Evolutionary conservation across 306 rosid genomes (phyloP), one percentile per base, ranked within the genome.

Genomic region (Begonia fuchsioides): DNA sequence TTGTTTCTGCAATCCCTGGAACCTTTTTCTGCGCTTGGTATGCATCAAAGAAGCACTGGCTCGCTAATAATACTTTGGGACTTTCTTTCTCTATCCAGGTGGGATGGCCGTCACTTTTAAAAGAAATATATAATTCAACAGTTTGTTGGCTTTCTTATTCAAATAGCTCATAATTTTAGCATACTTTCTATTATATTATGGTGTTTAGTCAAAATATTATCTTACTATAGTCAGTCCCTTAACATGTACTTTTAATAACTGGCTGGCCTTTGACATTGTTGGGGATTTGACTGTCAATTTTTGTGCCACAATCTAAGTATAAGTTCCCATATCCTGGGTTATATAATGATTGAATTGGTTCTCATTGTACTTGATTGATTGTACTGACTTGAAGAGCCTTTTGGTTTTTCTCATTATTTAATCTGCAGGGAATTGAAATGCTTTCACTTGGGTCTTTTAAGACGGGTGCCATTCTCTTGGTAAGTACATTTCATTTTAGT

Each of bases 41-140:
- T 64, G 99, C 93, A 65, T 50, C 66, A 16, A 62, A 19, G 75
- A 92, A 92, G 79, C 99, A 92, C 60, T 92, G 99, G 99, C 72
- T 92, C 49, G 99, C 99, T 19, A 92, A 92, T 73, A 92, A 86
- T 58, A 75, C 78, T 55, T 64, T 92, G 68, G 99, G 99, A 38
- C 93, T 92, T 52, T 80, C 99, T 57, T 92, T 92, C 64, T 92
- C 94, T 76, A 92, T 92, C 59, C 99, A 92, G 99, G 99, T 92
- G 39, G 60, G 80, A 32, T 47, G 17, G 43, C 58, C n/a, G 43
- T 26, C 32, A 20, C 15, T 32, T 53, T 45, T 32, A 59, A n/a
- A n/a, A n/a, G n/a, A n/a, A n/a, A n/a, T n/a, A n/a, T n/a, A n/a
- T n/a, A n/a, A n/a, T n/a, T n/a, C n/a, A n/a, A n/a, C n/a, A n/a